Percentiles rank a stretch among this genome's conserved stretches.
phyloP scores from a whole-genome alignment of 1,139 yeast genomes.

The Geotrichum europaeum region DNA sequence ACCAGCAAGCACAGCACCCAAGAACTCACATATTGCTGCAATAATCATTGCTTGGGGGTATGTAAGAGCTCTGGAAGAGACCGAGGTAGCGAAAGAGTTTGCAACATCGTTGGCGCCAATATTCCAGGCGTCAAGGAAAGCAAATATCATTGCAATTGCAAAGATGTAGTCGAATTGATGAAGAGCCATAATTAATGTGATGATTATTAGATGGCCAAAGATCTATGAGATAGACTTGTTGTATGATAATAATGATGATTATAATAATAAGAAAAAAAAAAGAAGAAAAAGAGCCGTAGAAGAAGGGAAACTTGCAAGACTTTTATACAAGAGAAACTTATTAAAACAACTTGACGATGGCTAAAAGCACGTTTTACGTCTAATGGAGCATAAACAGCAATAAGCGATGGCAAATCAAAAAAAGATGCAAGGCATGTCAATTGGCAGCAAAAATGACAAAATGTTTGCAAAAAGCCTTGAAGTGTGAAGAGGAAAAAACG shows the following conservation, averaged over 20 bases:
- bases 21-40: slow-evolving; percentile 62
- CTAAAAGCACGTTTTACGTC: neutral
- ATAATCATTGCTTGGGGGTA: slow-evolving; percentile 72
- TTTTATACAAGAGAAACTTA: neutral
- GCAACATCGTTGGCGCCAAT: slow-evolving; percentile 84
- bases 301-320: neutral
- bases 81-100: slow-evolving; percentile 65
- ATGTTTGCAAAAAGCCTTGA: neutral
- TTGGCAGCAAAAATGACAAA: neutral
- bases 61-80: slow-evolving; percentile 60
- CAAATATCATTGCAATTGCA: slow-evolving; percentile 53
- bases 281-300: neutral
- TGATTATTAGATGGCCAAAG: neutral
- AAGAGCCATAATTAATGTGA: slow-evolving; percentile 19
- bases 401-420: neutral
- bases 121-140: slow-evolving; percentile 71
- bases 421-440: neutral
- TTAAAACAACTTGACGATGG: neutral
- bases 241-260: neutral
- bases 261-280: neutral
- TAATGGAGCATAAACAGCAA: neutral
- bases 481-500: neutral
- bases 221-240: neutral
- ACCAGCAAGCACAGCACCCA: slow-evolving; percentile 72
- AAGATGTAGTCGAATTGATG: slow-evolving; percentile 30